Conservation (phyloP, 805 yeast genomes). For the Candida chilensis region DNA sequence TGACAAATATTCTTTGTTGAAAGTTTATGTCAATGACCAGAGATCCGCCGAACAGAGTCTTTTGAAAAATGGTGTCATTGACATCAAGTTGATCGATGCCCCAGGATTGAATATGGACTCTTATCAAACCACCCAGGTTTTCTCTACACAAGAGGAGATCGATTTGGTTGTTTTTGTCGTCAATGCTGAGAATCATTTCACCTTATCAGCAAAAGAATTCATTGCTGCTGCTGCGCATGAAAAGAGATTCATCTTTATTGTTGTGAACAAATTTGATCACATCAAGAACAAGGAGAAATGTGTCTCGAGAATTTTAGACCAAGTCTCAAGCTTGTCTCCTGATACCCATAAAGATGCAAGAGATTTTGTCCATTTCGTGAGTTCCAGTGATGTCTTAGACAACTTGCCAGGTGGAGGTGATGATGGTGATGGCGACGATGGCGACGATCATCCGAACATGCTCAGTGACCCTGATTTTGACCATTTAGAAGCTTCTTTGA, state of each 20-base stretch:
- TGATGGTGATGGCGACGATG: conserved; percentile 23
- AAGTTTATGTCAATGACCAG: conserved; percentile 74
- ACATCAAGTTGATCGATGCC: conserved; percentile 89
- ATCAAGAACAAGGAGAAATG: conserved; percentile 79
- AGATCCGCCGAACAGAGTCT: conserved; percentile 62
- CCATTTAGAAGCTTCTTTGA: conserved; percentile 71
- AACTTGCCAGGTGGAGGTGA: conserved; percentile 22
- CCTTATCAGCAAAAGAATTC: conserved; percentile 90
- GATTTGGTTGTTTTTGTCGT: conserved; percentile 95
- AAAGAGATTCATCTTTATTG: conserved; percentile 86
- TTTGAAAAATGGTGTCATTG: conserved; percentile 83
- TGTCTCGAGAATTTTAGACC: conserved; percentile 67
- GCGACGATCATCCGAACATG: conserved; percentile 23
- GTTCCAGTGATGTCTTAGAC: conserved; percentile 43
- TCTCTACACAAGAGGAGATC: conserved; percentile 93
- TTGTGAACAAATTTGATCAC: conserved; percentile 85
- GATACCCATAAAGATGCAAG: conserved; percentile 80
- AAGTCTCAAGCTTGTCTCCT: conserved; percentile 78
- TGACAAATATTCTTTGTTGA: conserved; percentile 63
- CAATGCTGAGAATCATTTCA: conserved; percentile 92
- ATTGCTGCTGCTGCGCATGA: conserved; percentile 86
- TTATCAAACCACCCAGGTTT: conserved; percentile 88
- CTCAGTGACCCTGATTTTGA: conserved; percentile 60
- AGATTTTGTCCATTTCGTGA: conserved; percentile 92
- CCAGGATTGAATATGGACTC: conserved; percentile 95